phyloP scores from a whole-genome alignment of 805 yeast species.

The Schwanniomyces pseudopolymorphus region DNA sequence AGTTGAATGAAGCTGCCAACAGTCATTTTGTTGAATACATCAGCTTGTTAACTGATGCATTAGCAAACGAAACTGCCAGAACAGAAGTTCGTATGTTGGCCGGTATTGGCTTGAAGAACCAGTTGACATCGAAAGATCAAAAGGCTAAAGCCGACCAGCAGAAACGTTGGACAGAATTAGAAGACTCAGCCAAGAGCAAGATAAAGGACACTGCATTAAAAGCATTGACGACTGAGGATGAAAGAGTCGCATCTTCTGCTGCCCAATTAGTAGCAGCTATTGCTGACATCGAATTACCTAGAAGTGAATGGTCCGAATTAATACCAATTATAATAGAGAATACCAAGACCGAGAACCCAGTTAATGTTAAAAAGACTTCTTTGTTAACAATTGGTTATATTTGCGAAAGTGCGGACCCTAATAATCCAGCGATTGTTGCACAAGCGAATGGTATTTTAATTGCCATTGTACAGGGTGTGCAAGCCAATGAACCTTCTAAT shows the following conservation, averaged over 20 bases:
- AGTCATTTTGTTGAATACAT: conserved; percentile 77
- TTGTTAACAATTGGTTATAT: conserved; percentile 90
- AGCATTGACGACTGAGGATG: conserved; percentile 64
- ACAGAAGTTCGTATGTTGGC: conserved; percentile 91
- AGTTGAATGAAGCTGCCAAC: conserved; percentile 66
- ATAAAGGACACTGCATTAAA: conserved; percentile 62
- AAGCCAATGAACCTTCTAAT: conserved; percentile 69
- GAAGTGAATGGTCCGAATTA: conserved; percentile 83
- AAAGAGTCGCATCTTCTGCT: conserved; percentile 80
- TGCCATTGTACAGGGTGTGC: conserved; percentile 97
- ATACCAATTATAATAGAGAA: conserved; percentile 82
- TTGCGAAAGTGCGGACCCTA: conserved; percentile 91
- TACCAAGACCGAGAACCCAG: conserved; percentile 77
- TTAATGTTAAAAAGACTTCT: conserved; percentile 81
- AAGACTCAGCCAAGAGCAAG: conserved; percentile 50
- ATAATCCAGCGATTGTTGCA: conserved; percentile 68
- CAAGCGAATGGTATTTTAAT: conserved; percentile 91
- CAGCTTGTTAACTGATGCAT: conserved; percentile 64
- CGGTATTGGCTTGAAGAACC: conserved; percentile 83
- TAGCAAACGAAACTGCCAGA: conserved; percentile 62
- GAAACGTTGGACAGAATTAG: conserved; percentile 73
- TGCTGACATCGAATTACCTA: conserved; percentile 92
- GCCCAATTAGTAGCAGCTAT: conserved; percentile 96
- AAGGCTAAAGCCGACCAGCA: conserved; percentile 57
- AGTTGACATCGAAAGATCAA: conserved; percentile 77